A percentile compares a stretch with the other conserved stretches of the same genome.
phyloP scores from a whole-genome alignment of 352 stramenopile species.

The Globisporangium lucens region DNA sequence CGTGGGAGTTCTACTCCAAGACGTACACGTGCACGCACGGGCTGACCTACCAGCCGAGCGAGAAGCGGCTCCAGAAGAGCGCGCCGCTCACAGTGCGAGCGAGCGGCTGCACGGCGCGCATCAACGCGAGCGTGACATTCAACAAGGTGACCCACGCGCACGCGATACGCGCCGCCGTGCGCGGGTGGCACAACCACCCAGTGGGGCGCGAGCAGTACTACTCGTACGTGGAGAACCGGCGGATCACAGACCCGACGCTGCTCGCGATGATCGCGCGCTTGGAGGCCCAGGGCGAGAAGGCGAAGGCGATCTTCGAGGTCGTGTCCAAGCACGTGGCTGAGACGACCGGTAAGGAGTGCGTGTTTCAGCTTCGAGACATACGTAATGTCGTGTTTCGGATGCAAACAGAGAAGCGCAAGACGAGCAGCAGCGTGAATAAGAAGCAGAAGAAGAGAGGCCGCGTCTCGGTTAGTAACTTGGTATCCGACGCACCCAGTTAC shows the following conservation, averaged over 20 bases:
- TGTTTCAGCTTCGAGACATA: background rate
- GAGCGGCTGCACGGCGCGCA: constrained; percentile 7
- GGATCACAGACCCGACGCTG: constrained; percentile 3
- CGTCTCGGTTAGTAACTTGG: background rate
- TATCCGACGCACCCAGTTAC: background rate
- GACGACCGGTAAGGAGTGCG: constrained; percentile 1
- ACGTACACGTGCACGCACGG: constrained; percentile 9
- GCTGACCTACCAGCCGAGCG: background rate
- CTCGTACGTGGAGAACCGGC: constrained; percentile 8
- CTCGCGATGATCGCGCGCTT: background rate
- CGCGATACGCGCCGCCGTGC: background rate
- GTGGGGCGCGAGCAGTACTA: background rate
- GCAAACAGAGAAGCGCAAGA: constrained; percentile 1
- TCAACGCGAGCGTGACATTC: constrained; percentile 1
- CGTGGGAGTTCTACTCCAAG: constrained; percentile 5
- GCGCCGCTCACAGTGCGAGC: background rate
- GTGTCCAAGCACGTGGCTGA: background rate
- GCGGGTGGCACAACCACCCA: constrained; percentile 6
- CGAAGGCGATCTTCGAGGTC: background rate
- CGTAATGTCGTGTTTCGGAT: background rate
- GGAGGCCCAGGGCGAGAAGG: background rate
- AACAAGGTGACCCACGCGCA: background rate
- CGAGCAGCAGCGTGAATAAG: no score
- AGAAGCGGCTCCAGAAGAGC: background rate
- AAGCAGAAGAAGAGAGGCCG: background rate